These are phyloP conservation scores for Oemleria cerasiformis DNA, from an alignment of 306 rosid genomes.

Conservation along the genomic window DNA sequence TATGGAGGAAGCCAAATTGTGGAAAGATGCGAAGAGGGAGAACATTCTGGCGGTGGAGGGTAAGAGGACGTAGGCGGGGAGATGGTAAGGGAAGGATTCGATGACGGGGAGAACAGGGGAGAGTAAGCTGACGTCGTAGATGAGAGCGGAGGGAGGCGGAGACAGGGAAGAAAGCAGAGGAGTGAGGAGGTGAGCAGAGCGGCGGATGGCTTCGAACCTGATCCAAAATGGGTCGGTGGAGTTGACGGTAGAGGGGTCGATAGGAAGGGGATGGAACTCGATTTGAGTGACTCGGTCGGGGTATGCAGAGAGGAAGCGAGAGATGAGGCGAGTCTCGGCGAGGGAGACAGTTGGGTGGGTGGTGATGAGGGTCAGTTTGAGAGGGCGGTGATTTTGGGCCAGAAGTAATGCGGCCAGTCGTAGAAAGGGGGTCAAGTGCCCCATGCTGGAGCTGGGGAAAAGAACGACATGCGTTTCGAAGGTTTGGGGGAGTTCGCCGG, in stretches of 20 bases:
- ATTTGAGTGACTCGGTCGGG: constrained; percentile 30
- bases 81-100: not conserved
- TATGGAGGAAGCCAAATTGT: not conserved
- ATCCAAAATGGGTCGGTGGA: constrained; percentile 46
- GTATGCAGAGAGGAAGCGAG: constrained; percentile 42
- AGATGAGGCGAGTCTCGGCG: constrained; percentile 41
- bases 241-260: constrained; percentile 8
- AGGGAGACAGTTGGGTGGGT: constrained; percentile 42
- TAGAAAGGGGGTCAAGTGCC: constrained; percentile 50
- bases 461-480: constrained; percentile 39
- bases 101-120: constrained; percentile 34
- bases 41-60: constrained; percentile 46
- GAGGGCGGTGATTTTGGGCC: constrained; percentile 27
- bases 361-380: constrained; percentile 46
- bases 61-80: constrained; percentile 43
- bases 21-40: constrained; percentile 35
- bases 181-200: constrained; percentile 40
- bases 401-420: constrained; percentile 43
- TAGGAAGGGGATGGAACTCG: constrained; percentile 24
- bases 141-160: constrained; percentile 45
- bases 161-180: constrained; percentile 42
- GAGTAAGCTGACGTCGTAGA: constrained; percentile 35
- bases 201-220: constrained; percentile 35
- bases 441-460: constrained; percentile 59
- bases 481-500: constrained; percentile 2